These are phyloP conservation scores for Talaromyces trachyspermus DNA, from an alignment of 495 filamentous ascomycete genomes.

Conservation along the genomic window DNA sequence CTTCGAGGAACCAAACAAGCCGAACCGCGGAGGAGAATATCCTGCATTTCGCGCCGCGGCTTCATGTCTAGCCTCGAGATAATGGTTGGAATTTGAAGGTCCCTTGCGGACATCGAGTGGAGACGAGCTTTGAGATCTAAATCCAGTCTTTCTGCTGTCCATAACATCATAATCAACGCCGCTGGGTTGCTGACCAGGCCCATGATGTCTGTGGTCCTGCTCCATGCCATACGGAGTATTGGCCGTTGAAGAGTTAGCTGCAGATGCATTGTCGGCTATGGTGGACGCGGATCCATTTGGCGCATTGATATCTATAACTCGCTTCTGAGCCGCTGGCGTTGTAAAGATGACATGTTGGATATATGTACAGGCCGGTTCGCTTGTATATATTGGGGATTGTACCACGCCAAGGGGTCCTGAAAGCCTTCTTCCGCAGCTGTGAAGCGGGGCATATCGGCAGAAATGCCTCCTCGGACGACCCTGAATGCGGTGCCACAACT, in stretches of 20 bases:
- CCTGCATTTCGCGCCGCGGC: conserved; percentile 22
- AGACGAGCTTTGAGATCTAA: conserved; percentile 37
- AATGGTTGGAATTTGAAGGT: conserved; percentile 21
- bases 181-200: conserved; percentile 16
- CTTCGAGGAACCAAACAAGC: conserved; percentile 27
- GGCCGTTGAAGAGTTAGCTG: conserved; percentile 37
- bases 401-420: conserved; percentile 77
- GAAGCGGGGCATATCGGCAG: conserved; percentile 28
- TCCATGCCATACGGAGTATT: conserved; percentile 39
- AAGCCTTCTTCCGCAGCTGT: conserved; percentile 74
- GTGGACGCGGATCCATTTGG: conserved; percentile 52
- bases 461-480: conserved; percentile 31
- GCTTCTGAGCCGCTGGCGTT: conserved; percentile 47
- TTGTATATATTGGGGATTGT: conserved; percentile 58
- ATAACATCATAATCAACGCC: conserved; percentile 30
- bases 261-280: conserved; percentile 44
- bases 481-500: conserved; percentile 21
- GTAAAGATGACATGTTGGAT: conserved; percentile 25
- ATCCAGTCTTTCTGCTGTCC: conserved; percentile 32
- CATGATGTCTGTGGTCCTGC: conserved; percentile 23
- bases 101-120: conserved; percentile 40
- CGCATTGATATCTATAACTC: conserved; percentile 43
- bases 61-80: conserved; percentile 17
- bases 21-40: conserved; percentile 32
- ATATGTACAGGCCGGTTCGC: not conserved